phyloP scores from a whole-genome alignment of 441 rosid genomes.

The Arabidopsis hybrid region DNA sequence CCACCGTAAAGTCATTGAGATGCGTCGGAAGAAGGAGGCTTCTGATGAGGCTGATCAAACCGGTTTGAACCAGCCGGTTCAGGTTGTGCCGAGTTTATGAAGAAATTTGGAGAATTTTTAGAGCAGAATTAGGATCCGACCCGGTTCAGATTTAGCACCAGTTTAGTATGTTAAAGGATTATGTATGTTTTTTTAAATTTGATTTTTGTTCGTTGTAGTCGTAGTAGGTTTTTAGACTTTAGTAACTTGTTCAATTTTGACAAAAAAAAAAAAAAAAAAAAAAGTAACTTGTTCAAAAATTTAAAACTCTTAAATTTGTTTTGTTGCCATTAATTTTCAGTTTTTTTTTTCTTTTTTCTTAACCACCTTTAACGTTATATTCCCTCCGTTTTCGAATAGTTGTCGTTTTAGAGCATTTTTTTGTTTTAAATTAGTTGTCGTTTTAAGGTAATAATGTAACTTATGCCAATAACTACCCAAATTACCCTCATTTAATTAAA shows the following conservation, averaged over 20 bases:
- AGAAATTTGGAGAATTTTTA: not conserved
- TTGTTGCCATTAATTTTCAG: slow-evolving; percentile 1
- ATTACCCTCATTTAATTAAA: too few relatives aligned
- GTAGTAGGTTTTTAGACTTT: not conserved
- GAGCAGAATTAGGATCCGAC: slow-evolving; percentile 24
- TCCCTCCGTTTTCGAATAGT: too few relatives aligned
- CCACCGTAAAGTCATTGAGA: slow-evolving; percentile 90
- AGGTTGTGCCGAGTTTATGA: slow-evolving; percentile 32
- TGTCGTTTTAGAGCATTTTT: too few relatives aligned
- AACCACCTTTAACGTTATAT: too few relatives aligned
- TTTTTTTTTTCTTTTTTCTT: not conserved
- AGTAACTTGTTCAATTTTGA: too few relatives aligned
- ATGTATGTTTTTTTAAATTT: not conserved
- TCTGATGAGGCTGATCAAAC: slow-evolving; percentile 49
- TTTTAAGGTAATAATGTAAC: too few relatives aligned
- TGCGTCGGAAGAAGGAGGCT: slow-evolving; percentile 53
- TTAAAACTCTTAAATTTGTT: not conserved
- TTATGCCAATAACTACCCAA: too few relatives aligned
- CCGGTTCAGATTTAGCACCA: slow-evolving; percentile 33
- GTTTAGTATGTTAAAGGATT: slow-evolving; percentile 1
- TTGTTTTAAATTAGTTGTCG: too few relatives aligned
- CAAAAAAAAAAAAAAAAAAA: too few relatives aligned
- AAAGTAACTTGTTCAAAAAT: not conserved
- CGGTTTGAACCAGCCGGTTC: slow-evolving; percentile 24
- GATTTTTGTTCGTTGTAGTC: slow-evolving; percentile 5